Evolutionary conservation across 2,329 filamentous ascomycete genomes (phyloP).

Genomic region (Aspergillus viridinutans): DNA sequence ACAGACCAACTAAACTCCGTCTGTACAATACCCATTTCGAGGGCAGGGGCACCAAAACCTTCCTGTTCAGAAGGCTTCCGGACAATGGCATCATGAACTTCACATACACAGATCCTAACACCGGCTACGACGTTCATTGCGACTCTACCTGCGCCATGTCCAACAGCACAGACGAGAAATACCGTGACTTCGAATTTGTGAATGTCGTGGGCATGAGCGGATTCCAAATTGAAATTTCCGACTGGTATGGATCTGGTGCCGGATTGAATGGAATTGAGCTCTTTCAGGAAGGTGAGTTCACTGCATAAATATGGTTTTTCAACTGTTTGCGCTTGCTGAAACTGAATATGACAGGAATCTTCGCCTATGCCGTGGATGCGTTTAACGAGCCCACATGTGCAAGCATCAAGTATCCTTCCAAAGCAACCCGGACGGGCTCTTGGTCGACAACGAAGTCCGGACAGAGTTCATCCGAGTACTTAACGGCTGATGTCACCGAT

Average conservation of each 20-base stretch:
- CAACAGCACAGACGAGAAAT: slow-evolving; percentile 59
- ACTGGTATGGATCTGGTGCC: slow-evolving; percentile 80
- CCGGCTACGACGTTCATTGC: slow-evolving; percentile 66
- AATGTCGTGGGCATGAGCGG: slow-evolving; percentile 81
- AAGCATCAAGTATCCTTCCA: slow-evolving; percentile 60
- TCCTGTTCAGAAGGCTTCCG: slow-evolving; percentile 78
- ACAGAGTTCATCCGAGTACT: slow-evolving; percentile 69
- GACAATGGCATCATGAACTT: slow-evolving; percentile 94
- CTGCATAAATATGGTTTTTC: background rate
- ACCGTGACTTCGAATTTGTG: slow-evolving; percentile 89
- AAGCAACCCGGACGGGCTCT: slow-evolving; percentile 64
- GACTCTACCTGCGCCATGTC: slow-evolving; percentile 83
- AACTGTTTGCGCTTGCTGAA: background rate
- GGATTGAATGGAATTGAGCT: slow-evolving; percentile 83
- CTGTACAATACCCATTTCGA: slow-evolving; percentile 83
- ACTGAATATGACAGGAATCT: slow-evolving; percentile 55
- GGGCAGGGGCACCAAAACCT: slow-evolving; percentile 82
- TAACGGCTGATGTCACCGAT: slow-evolving; percentile 63
- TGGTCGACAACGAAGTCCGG: slow-evolving; percentile 69
- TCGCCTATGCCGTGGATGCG: slow-evolving; percentile 74
- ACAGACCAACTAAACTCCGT: slow-evolving; percentile 79
- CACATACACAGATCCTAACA: slow-evolving; percentile 75
- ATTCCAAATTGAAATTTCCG: slow-evolving; percentile 80
- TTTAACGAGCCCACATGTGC: slow-evolving; percentile 88
- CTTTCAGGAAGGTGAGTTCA: slow-evolving; percentile 63